Evolutionary conservation across 2,329 filamentous ascomycete genomes (phyloP).

Genomic region (Tympanopsis confertula): DNA sequence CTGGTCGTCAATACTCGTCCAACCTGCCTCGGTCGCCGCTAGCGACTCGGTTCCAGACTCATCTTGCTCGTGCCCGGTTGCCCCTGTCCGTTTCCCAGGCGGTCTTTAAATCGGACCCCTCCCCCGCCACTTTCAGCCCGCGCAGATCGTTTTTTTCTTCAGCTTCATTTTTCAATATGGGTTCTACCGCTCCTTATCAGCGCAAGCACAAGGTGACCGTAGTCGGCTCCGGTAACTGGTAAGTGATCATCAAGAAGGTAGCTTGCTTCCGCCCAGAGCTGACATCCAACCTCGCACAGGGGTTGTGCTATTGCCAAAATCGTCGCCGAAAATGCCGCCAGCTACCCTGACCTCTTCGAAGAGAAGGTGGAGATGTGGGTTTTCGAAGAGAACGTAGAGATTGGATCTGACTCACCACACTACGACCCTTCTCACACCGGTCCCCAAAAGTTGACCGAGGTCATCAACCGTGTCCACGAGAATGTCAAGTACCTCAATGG

Average conservation of each 20-base stretch:
- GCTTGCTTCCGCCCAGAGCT: background rate
- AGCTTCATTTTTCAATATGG: slow-evolving; percentile 1
- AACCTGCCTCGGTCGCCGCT: background rate
- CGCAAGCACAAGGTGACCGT: slow-evolving; percentile 88
- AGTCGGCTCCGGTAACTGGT: slow-evolving; percentile 95
- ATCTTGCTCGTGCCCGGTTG: no score
- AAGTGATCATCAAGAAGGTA: background rate
- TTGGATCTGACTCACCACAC: slow-evolving; percentile 61
- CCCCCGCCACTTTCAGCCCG: background rate
- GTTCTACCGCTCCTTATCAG: slow-evolving; percentile 28
- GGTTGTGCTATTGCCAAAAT: slow-evolving; percentile 97
- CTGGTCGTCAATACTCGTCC: background rate
- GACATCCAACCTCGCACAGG: slow-evolving; percentile 32
- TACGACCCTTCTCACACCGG: slow-evolving; percentile 46
- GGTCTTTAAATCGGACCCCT: background rate
- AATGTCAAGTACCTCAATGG: slow-evolving; percentile 97
- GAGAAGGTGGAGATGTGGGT: slow-evolving; percentile 97
- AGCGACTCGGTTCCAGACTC: no score
- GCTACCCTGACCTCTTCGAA: slow-evolving; percentile 72
- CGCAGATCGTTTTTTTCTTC: background rate
- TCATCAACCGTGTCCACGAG: slow-evolving; percentile 90
- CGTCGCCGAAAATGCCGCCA: slow-evolving; percentile 78
- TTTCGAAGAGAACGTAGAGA: slow-evolving; percentile 77
- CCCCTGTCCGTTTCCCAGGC: background rate
- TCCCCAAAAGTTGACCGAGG: slow-evolving; percentile 73